Evolutionary conservation across 2,329 filamentous ascomycete species (phyloP).

Genomic region (Coleophoma crateriformis): DNA sequence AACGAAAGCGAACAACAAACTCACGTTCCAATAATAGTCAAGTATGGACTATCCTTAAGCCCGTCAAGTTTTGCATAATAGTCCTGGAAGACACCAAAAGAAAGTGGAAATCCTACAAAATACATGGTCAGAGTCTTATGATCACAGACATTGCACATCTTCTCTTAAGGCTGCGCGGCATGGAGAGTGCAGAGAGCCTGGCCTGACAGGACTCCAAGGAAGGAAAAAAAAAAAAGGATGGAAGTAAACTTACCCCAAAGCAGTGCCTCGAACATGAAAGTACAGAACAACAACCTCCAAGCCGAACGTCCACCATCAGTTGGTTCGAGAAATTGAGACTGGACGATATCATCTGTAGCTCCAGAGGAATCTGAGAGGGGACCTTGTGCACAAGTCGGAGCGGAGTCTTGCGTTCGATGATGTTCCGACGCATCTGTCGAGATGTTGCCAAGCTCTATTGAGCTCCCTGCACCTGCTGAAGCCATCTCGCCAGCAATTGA

Average conservation of each 20-base stretch:
- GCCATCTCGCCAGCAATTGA: background rate
- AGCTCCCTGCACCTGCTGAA: background rate
- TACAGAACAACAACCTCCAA: constrained; percentile 40
- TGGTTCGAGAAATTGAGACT: constrained; percentile 2
- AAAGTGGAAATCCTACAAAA: constrained; percentile 56
- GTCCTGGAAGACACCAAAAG: constrained; percentile 66
- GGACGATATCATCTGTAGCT: too few species aligned
- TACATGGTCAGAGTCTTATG: background rate
- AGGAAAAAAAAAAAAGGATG: too few species aligned
- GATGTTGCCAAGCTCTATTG: background rate
- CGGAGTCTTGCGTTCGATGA: too few species aligned
- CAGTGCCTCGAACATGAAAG: constrained; percentile 29
- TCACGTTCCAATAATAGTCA: constrained; percentile 57
- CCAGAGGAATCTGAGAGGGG: too few species aligned
- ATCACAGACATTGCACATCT: constrained; percentile 26
- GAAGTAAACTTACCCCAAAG: too few species aligned
- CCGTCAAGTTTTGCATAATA: constrained; percentile 58
- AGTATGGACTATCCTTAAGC: constrained; percentile 43
- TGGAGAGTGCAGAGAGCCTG: too few species aligned
- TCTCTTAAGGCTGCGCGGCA: constrained; percentile 36
- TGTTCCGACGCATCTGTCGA: too few species aligned
- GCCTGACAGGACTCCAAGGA: too few species aligned
- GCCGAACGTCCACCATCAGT: constrained; percentile 28
- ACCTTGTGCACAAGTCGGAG: too few species aligned
- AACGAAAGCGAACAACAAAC: too few species aligned